Percentiles rank a stretch among this genome's conserved stretches.
These are phyloP conservation scores for Tephrocybe sp. DNA, from an alignment of 768 basidiomycete genomes.

Conservation along the genomic window DNA sequence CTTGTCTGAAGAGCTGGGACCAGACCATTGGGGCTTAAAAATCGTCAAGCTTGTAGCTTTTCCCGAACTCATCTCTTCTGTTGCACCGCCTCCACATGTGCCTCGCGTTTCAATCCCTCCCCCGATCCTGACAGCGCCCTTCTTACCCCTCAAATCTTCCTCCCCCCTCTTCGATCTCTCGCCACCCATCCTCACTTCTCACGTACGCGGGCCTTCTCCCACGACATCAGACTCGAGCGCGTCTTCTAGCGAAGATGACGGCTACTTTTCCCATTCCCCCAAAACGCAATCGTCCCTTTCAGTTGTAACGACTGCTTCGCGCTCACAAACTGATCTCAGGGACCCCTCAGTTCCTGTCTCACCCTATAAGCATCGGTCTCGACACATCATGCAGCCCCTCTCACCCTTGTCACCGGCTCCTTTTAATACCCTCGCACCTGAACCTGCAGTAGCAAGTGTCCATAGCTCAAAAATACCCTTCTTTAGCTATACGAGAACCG, in stretches of 20 bases:
- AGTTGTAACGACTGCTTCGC: constrained; percentile 36
- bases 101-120: constrained; percentile 12
- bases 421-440: constrained; percentile 2
- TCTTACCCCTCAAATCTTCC: constrained; percentile 4
- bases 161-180: constrained; percentile 16
- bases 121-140: neutral
- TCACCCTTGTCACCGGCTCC: constrained; percentile 26
- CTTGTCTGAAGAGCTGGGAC: constrained; percentile 59
- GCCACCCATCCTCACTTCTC: constrained; percentile 6
- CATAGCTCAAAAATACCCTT: constrained; percentile 52
- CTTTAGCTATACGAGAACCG: constrained; percentile 77
- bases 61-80: constrained; percentile 62
- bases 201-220: constrained; percentile 5
- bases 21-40: constrained; percentile 75
- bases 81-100: constrained; percentile 15
- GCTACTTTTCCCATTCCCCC: constrained; percentile 64
- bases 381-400: constrained; percentile 34
- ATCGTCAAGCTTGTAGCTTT: constrained; percentile 77
- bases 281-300: constrained; percentile 34
- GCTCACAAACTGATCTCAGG: constrained; percentile 43
- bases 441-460: constrained; percentile 10
- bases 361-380: constrained; percentile 35
- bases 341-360: constrained; percentile 25
- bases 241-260: constrained; percentile 47
- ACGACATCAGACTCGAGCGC: constrained; percentile 21